phyloP scores from a whole-genome alignment of 2,329 filamentous ascomycete species.

The Colletotrichum orbiculare region DNA sequence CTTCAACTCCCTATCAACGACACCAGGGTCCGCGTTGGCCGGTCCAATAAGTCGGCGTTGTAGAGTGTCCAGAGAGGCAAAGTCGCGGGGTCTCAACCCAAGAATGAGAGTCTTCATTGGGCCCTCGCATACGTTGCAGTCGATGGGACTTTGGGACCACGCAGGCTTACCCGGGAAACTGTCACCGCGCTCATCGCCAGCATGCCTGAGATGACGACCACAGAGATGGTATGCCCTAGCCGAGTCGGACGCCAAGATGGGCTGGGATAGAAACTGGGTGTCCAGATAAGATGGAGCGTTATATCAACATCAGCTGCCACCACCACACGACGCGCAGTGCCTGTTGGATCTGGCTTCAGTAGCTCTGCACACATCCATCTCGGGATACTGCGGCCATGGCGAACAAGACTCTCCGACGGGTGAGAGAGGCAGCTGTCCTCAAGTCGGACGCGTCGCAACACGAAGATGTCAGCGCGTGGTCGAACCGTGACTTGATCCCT shows the following conservation, averaged over 20 bases:
- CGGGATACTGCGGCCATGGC: not conserved
- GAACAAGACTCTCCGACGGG: conserved; percentile 23
- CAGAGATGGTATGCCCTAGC: not conserved
- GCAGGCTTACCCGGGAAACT: conserved; percentile 10
- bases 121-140: not conserved
- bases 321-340: too few relatives aligned
- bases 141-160: not conserved
- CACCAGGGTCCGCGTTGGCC: conserved; percentile 3
- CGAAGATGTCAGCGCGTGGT: conserved; percentile 60
- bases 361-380: too few relatives aligned
- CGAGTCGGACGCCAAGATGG: conserved; percentile 1
- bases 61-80: not conserved
- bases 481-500: conserved; percentile 55
- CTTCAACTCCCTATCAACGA: conserved; percentile 15
- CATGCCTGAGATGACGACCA: not conserved
- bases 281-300: conserved; percentile 6
- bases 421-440: conserved; percentile 48
- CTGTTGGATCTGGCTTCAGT: too few relatives aligned
- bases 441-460: conserved; percentile 52
- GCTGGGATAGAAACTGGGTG: not conserved
- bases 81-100: not conserved
- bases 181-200: conserved; percentile 6
- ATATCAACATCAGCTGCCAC: not conserved
- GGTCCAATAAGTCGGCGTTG: not conserved
- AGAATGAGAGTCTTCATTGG: not conserved